These are phyloP conservation scores for Phytophthora foliorum DNA, from an alignment of 352 stramenopile genomes.

Conservation along the genomic window DNA sequence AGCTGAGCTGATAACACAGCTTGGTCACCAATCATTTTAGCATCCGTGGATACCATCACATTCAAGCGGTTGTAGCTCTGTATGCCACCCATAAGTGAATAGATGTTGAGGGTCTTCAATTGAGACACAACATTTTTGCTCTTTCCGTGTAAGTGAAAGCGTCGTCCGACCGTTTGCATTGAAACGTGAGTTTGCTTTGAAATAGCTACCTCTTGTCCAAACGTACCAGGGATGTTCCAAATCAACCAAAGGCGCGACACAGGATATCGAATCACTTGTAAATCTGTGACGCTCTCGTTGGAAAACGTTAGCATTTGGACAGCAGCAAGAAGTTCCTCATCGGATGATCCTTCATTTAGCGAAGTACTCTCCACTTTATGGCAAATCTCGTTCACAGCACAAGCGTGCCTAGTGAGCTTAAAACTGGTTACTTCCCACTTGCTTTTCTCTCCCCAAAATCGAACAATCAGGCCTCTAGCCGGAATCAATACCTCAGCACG, in stretches of 20 bases:
- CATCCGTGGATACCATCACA: constrained; percentile 4
- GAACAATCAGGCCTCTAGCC: constrained; percentile 17
- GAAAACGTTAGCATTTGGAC: constrained; percentile 15
- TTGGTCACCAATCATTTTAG: neutral
- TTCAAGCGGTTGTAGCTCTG: constrained; percentile 23
- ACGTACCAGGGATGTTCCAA: constrained; percentile 28
- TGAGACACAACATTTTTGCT: constrained; percentile 6
- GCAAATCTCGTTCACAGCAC: constrained; percentile 3
- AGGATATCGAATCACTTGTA: constrained; percentile 25
- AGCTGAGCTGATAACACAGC: constrained; percentile 15
- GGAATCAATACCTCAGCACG: constrained; percentile 4
- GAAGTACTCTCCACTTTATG: constrained; percentile 12
- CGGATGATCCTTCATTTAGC: constrained; percentile 20
- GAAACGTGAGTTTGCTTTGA: constrained; percentile 1
- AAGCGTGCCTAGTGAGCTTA: constrained; percentile 19
- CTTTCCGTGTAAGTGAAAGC: constrained; percentile 21
- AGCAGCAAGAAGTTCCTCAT: constrained; percentile 19
- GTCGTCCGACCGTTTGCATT: constrained; percentile 14
- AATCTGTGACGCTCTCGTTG: constrained; percentile 16
- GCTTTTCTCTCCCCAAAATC: constrained; percentile 9
- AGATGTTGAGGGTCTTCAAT: constrained; percentile 18
- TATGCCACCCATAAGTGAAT: constrained; percentile 22
- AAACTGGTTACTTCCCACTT: constrained; percentile 3
- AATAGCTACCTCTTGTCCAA: constrained; percentile 7
- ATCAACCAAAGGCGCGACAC: constrained; percentile 28